Percentiles rank a stretch among this genome's conserved stretches.
Conservation (phyloP, 108 stramenopile species). For the Fistulifera solaris region DNA sequence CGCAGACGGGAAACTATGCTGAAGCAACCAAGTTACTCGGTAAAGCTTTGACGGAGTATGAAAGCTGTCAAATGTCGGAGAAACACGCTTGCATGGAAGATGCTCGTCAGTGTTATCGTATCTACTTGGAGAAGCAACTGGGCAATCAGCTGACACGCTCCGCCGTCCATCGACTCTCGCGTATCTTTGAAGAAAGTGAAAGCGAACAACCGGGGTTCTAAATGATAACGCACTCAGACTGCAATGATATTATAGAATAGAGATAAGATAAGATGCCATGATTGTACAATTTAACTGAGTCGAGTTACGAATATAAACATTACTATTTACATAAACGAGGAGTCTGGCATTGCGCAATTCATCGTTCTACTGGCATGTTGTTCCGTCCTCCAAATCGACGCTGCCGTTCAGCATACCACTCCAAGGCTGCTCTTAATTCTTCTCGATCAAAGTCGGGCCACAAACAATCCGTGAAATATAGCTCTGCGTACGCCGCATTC, state of each 20-base stretch:
- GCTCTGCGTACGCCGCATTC: conserved; percentile 92
- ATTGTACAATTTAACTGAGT: too few relatives aligned
- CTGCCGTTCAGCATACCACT: conserved; percentile 30
- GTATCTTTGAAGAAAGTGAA: too few relatives aligned
- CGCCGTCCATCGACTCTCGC: too few relatives aligned
- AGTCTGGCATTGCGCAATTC: neutral
- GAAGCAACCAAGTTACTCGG: conserved; percentile 7
- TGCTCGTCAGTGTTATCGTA: neutral
- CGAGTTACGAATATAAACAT: too few relatives aligned
- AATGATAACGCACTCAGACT: too few relatives aligned
- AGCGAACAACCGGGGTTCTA: too few relatives aligned
- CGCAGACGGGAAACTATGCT: conserved; percentile 1
- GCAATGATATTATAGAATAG: too few relatives aligned
- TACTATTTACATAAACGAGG: too few relatives aligned
- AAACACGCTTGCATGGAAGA: conserved; percentile 7
- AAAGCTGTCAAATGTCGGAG: neutral
- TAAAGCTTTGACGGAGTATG: conserved; percentile 8
- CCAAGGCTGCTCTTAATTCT: conserved; percentile 49
- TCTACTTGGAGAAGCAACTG: too few relatives aligned
- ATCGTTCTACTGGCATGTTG: neutral
- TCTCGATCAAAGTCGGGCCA: conserved; percentile 85
- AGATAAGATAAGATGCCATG: too few relatives aligned
- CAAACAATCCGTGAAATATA: conserved; percentile 86
- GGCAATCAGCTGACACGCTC: too few relatives aligned
- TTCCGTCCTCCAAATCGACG: conserved; percentile 9